Evolutionary conservation across 441 rosid genomes (phyloP), one percentile per base, ranked within the genome.

Genomic region (Populus trichocarpa): DNA sequence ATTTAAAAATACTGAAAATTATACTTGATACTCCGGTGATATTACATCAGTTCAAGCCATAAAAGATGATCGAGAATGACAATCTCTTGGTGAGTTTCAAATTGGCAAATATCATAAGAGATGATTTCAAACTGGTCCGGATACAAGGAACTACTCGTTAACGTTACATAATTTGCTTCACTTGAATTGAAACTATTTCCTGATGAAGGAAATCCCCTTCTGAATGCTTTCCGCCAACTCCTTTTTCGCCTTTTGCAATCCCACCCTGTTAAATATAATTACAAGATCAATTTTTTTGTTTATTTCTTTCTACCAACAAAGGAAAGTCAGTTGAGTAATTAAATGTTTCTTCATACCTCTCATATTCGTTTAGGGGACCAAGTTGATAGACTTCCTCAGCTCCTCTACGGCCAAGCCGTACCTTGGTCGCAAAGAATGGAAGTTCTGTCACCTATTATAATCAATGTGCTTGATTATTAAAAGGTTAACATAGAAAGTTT

Each of bases 391-490:
- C 87, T 86, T 95, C 95, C 78, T 92, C 97, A 40, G 84, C 83
- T 80, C 99, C 99, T 70, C 69, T 74, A 4, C 92, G 89, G 14
- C 99, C 90, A 8, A 95, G 86, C 30, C 90, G 86, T 67, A 93
- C 92, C 82, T 93, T 95, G 70, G 96, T 80, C 33, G 99, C 96
- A 6, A 92, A 95, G 87, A 87, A 93, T 7, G 99, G 95, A 36
- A 93, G 97, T 80, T 95, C 98, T 22, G 98, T 93, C 75, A 95
- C 97, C 97, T 95, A 69, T 70, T 14, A 57, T 12, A 35, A 32
- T 5, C 53, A 71, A 69, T 13, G 57, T 18, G 20, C 3, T n/a
- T 4, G 18, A 14, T 25, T 22, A 13, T 14, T 36, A 40, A 7
- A 69, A 36, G 4, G 1, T 42, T 42, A 18, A 30, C 5, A 6